phyloP scores from a whole-genome alignment of 148 eudicot genomes.

The Nepenthes mirabilis region DNA sequence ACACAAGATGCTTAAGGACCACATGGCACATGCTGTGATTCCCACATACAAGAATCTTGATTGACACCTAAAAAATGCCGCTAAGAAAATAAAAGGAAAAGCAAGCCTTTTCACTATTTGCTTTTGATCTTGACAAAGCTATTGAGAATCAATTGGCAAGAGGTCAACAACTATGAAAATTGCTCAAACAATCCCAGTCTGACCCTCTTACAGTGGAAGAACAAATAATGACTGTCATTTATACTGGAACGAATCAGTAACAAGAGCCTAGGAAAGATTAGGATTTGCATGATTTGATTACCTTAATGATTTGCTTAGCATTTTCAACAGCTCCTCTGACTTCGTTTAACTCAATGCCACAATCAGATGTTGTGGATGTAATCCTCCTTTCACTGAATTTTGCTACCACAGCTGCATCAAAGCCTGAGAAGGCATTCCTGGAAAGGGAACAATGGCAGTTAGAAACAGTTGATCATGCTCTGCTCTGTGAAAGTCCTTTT shows the following conservation, averaged over 20 bases:
- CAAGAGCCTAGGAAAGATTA: not conserved
- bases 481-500: not conserved
- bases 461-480: not conserved
- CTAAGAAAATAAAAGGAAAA: not conserved
- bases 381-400: conserved; percentile 63
- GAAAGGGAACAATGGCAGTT: not conserved
- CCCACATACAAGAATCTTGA: not conserved
- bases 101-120: conserved; percentile 2
- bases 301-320: conserved; percentile 53
- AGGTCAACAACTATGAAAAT: conserved; percentile 1
- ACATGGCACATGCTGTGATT: not conserved
- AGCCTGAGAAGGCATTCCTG: conserved; percentile 77
- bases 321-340: conserved; percentile 83
- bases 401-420: conserved; percentile 64
- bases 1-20: not conserved
- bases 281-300: conserved; percentile 7
- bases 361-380: conserved; percentile 28
- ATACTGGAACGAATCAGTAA: conserved; percentile 1
- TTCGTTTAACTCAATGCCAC: conserved; percentile 42
- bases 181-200: conserved; percentile 6
- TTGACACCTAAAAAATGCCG: not conserved
- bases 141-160: conserved; percentile 2
- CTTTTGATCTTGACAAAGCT: conserved; percentile 1
- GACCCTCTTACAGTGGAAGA: conserved; percentile 1
- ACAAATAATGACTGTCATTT: conserved; percentile 3